Conservation (phyloP, 148 eudicot genomes). For the Salicornia ramosissima region DNA sequence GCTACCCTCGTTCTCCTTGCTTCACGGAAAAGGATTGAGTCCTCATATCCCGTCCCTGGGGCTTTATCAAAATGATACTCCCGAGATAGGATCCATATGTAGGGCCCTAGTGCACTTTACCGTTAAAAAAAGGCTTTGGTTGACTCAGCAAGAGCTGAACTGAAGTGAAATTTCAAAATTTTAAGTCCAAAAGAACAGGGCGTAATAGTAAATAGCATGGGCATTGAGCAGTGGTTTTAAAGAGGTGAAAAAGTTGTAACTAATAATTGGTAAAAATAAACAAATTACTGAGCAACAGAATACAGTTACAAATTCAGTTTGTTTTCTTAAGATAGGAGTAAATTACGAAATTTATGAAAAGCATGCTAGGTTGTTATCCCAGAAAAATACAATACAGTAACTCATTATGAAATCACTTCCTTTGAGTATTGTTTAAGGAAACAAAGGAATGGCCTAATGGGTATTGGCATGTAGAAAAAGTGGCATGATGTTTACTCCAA, state of each 20-base stretch:
- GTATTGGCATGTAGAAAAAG: conserved; percentile 13
- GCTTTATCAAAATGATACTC: too few relatives aligned
- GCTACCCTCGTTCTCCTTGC: too few relatives aligned
- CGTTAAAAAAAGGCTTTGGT: too few relatives aligned
- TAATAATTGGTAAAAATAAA: not conserved
- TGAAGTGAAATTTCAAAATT: too few relatives aligned
- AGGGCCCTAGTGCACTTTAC: too few relatives aligned
- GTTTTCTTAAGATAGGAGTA: not conserved
- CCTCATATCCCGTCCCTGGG: too few relatives aligned
- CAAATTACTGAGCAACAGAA: not conserved
- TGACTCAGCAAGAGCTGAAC: too few relatives aligned
- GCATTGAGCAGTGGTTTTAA: not conserved
- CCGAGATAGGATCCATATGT: too few relatives aligned
- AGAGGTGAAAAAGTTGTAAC: not conserved
- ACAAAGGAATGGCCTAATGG: conserved; percentile 11
- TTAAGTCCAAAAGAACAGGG: too few relatives aligned
- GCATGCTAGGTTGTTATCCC: not conserved
- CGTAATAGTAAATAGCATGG: not conserved
- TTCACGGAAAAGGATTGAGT: too few relatives aligned
- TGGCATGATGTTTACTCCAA: conserved; percentile 8
- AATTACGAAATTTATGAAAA: conserved; percentile 5
- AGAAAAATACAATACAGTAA: conserved; percentile 16
- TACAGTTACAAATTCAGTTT: not conserved
- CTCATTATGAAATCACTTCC: conserved; percentile 23
- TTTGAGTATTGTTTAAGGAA: conserved; percentile 31